phyloP scores from a whole-genome alignment of 2,329 filamentous ascomycete genomes.

The Catunica adiposa region DNA sequence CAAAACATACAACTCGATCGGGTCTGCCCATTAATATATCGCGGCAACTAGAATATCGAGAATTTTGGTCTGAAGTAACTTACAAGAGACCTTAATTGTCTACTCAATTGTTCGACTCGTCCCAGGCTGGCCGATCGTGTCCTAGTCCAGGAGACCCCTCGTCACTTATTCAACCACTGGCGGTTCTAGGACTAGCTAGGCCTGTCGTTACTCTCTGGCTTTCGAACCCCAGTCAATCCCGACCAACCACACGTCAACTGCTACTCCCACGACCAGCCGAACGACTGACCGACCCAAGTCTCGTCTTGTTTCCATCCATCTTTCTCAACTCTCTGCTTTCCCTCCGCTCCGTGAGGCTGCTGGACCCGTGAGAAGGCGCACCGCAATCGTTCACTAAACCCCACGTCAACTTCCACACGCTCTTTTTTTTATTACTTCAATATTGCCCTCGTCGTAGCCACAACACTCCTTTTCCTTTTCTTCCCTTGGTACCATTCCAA shows the following conservation, averaged over 20 bases:
- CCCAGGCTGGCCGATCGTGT: too few relatives aligned
- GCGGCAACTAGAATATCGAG: background rate
- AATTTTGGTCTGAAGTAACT: too few relatives aligned
- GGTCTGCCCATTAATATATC: background rate
- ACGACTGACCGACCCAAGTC: slow-evolving; percentile 5
- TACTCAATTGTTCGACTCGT: too few relatives aligned
- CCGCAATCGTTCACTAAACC: background rate
- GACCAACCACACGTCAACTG: slow-evolving; percentile 3
- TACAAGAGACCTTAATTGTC: too few relatives aligned
- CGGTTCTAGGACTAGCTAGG: background rate
- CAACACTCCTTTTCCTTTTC: slow-evolving; percentile 6
- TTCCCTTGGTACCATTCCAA: slow-evolving; percentile 2
- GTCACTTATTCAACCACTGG: background rate
- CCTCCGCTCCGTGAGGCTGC: slow-evolving; percentile 5
- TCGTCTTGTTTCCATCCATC: slow-evolving; percentile 2
- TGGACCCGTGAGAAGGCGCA: slow-evolving; percentile 4
- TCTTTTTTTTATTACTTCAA: slow-evolving; percentile 1
- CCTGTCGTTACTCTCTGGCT: background rate
- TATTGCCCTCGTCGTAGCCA: background rate
- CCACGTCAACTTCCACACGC: background rate
- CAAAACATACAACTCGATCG: background rate
- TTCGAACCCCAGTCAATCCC: slow-evolving; percentile 2
- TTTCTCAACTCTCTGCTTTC: background rate
- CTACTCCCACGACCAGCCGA: background rate
- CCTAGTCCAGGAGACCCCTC: background rate